phyloP scores from a whole-genome alignment of 805 yeast genomes.

The Yamadazyma laniorum region DNA sequence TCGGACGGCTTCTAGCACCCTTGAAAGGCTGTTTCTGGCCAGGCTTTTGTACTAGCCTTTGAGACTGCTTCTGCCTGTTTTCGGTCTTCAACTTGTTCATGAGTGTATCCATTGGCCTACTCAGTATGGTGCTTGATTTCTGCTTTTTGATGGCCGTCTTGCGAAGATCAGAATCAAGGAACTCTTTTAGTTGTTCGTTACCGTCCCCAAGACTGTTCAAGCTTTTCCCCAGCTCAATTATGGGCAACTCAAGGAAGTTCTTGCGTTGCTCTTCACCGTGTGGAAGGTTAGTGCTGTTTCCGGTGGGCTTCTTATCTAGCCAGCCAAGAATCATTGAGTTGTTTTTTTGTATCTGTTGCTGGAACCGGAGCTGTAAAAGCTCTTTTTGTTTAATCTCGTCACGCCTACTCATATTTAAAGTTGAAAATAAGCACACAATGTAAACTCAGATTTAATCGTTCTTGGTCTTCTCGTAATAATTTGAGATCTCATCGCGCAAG shows the following conservation, averaged over 20 bases:
- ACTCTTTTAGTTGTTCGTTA: neutral
- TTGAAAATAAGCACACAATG: too few species aligned
- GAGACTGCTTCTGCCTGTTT: neutral
- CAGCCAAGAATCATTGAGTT: slow-evolving; percentile 17
- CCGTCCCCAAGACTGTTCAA: slow-evolving; percentile 8
- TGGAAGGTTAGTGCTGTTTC: slow-evolving; percentile 13
- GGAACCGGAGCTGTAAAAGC: slow-evolving; percentile 46
- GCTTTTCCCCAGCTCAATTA: slow-evolving; percentile 20
- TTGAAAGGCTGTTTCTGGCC: too few species aligned
- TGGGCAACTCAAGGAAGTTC: slow-evolving; percentile 33
- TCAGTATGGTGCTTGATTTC: neutral
- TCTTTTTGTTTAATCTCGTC: slow-evolving; percentile 47
- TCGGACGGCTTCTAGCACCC: too few species aligned
- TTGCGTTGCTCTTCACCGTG: slow-evolving; percentile 21
- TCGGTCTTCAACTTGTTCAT: slow-evolving; percentile 34
- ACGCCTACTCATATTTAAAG: slow-evolving; percentile 28
- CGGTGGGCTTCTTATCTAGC: slow-evolving; percentile 6
- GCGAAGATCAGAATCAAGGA: slow-evolving; percentile 8
- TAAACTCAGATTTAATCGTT: too few species aligned
- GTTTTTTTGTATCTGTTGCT: slow-evolving; percentile 39
- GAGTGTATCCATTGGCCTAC: slow-evolving; percentile 36
- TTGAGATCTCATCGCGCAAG: too few species aligned
- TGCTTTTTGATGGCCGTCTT: slow-evolving; percentile 18
- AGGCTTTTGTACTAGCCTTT: too few species aligned
- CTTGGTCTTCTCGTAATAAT: too few species aligned